These are phyloP conservation scores for Psilocybe cubensis DNA, from an alignment of 768 basidiomycete species.

Conservation along the genomic window DNA sequence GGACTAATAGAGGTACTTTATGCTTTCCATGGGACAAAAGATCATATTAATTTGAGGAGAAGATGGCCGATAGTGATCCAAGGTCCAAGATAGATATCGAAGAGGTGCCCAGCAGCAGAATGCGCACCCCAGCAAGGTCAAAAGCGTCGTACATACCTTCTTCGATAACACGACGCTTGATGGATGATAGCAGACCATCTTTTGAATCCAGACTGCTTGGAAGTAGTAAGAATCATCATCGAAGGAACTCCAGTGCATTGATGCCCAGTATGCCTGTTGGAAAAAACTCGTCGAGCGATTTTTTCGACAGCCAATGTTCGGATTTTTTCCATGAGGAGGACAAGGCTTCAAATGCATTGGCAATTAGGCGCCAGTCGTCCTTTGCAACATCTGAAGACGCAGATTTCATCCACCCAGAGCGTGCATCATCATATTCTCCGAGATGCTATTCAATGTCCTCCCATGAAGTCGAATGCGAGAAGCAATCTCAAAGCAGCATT, in stretches of 20 bases:
- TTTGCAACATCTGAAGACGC: not conserved
- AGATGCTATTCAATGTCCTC: not conserved
- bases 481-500: not conserved
- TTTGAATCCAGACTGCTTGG: not conserved
- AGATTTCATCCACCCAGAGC: not conserved
- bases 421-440: not conserved
- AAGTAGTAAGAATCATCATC: not conserved
- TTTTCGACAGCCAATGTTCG: not conserved
- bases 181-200: not conserved
- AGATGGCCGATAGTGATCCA: not conserved
- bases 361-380: constrained; percentile 1
- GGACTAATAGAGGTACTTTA: not conserved
- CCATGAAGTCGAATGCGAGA: not conserved
- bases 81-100: constrained; percentile 3
- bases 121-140: not conserved
- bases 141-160: not conserved
- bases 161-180: not conserved
- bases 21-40: not conserved
- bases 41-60: not conserved
- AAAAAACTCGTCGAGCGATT: not conserved
- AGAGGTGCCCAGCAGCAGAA: not conserved
- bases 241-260: not conserved
- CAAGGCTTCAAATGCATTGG: constrained; percentile 5
- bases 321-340: not conserved
- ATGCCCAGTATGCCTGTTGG: not conserved